Base-by-base conservation (phyloP, 805 yeast genomes). In the Wickerhamiella sorbophila region DNA sequence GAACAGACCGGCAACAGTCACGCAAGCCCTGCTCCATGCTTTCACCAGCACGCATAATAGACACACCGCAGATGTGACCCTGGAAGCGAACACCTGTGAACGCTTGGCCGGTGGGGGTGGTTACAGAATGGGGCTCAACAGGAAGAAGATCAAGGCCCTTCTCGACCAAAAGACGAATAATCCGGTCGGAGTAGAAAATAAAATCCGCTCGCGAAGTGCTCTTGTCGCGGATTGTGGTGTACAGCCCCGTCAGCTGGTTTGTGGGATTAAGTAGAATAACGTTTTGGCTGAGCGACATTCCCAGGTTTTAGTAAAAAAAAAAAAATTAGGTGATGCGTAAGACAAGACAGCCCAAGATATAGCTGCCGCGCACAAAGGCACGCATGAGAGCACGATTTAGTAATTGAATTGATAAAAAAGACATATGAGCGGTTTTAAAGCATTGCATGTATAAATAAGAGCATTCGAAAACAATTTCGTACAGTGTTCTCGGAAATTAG, bases 11-110 rank as follows among this genome's bases (percentile, higher is more conserved):
- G 61, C 97, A 86, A 63, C 98, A 88, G 60, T 88, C 97, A 61
- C 99, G 76, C 49, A 91, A 69, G 27, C 97, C 98, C 70, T 85
- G 94, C 63, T 91, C 99, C 99, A 91, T 91, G 35, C 94, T 80
- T 63, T 91, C 99, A 51, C 99, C 99, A 4, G 99, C 99, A 59
- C 99, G 74, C 54, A 91, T 93, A 58, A 91, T 91, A 15, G 95
- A 85, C 31, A 91, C 99, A 50, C 99, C 99, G 60, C 97, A 88
- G 46, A 91, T 91, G 62, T 84, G 86, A 35, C 98, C 97, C 55
- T 75, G 65, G 60, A 88, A 88, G 45, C 70, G 68, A 44, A 79
- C 79, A 12, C 99, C 99, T 3, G 73, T 69, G 59, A 74, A 85
- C 31, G 64, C 62, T 48, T 75, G 70, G 41, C 78, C 79, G 10